Percentiles rank a stretch among this genome's conserved stretches.
Conservation (phyloP, 352 stramenopile species). For the Phytopythium vexans region DNA sequence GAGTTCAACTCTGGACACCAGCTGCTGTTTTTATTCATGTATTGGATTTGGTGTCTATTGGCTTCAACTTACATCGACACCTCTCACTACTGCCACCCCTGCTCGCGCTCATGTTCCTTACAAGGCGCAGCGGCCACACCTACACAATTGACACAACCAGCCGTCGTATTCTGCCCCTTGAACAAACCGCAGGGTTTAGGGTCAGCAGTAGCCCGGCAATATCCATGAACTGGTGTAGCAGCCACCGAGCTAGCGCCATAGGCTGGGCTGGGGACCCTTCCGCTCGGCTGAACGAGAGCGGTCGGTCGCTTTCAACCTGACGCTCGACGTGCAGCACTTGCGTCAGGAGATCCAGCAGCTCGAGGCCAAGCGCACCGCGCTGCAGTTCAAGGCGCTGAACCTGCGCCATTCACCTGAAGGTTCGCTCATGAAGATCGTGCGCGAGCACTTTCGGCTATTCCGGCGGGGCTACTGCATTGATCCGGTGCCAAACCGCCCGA, state of each 20-base stretch:
- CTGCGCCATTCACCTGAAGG: slow-evolving; percentile 11
- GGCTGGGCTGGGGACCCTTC: slow-evolving; percentile 21
- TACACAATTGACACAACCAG: neutral
- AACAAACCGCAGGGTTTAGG: slow-evolving; percentile 2
- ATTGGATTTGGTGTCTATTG: no score
- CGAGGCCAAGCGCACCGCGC: slow-evolving; percentile 8
- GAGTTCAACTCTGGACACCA: no score
- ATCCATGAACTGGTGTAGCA: slow-evolving; percentile 2
- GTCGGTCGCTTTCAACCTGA: slow-evolving; percentile 30
- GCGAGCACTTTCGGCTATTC: slow-evolving; percentile 11
- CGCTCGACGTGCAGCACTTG: slow-evolving; percentile 31
- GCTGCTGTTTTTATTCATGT: no score
- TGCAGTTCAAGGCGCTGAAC: neutral
- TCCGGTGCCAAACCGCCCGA: slow-evolving; percentile 9
- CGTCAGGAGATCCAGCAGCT: slow-evolving; percentile 29
- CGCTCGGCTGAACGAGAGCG: slow-evolving; percentile 26
- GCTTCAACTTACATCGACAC: no score
- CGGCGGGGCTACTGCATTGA: slow-evolving; percentile 4
- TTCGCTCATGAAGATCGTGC: slow-evolving; percentile 6
- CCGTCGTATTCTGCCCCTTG: neutral
- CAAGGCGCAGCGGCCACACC: no score
- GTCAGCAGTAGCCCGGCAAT: no score
- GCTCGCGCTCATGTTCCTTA: no score
- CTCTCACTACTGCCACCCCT: no score
- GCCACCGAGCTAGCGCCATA: slow-evolving; percentile 8